These are phyloP conservation scores for Lactarius hengduanensis DNA, from an alignment of 768 basidiomycete genomes.

Conservation along the genomic window DNA sequence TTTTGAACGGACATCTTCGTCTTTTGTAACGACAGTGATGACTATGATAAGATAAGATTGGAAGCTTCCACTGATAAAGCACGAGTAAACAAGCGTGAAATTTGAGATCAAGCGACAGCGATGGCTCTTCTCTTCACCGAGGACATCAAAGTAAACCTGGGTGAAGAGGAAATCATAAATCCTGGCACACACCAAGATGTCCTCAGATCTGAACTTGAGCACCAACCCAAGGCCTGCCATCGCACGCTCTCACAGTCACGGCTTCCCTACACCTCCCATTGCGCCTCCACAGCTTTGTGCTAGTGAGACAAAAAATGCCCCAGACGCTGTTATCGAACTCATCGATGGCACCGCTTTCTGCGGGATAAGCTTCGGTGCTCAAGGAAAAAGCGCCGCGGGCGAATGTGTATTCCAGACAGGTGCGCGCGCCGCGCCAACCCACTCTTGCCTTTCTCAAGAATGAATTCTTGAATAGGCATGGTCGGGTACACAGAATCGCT, in stretches of 20 bases:
- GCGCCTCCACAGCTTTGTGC: constrained; percentile 35
- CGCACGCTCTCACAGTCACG: constrained; percentile 45
- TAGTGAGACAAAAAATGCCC: constrained; percentile 24
- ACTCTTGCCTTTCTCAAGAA: constrained; percentile 16
- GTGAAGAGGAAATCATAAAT: constrained; percentile 26
- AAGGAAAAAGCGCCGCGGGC: constrained; percentile 86
- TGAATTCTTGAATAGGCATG: constrained; percentile 67
- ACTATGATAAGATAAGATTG: constrained; percentile 8
- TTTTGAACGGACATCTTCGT: neutral
- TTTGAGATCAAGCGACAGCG: neutral
- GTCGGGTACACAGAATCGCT: constrained; percentile 98
- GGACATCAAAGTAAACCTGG: constrained; percentile 13
- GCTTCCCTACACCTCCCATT: constrained; percentile 38
- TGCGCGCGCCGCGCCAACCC: constrained; percentile 40
- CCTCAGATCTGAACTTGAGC: constrained; percentile 6
- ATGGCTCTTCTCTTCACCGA: constrained; percentile 24
- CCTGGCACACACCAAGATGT: neutral
- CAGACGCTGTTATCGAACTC: constrained; percentile 82
- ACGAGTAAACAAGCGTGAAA: constrained; percentile 13
- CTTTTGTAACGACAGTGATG: neutral
- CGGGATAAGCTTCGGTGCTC: constrained; percentile 92
- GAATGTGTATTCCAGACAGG: constrained; percentile 99
- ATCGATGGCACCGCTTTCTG: constrained; percentile 84
- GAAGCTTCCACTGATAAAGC: neutral
- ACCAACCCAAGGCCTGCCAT: constrained; percentile 47